These are phyloP conservation scores for Neolentinus lepideus DNA, from an alignment of 1,284 basidiomycete genomes.

Conservation along the genomic window DNA sequence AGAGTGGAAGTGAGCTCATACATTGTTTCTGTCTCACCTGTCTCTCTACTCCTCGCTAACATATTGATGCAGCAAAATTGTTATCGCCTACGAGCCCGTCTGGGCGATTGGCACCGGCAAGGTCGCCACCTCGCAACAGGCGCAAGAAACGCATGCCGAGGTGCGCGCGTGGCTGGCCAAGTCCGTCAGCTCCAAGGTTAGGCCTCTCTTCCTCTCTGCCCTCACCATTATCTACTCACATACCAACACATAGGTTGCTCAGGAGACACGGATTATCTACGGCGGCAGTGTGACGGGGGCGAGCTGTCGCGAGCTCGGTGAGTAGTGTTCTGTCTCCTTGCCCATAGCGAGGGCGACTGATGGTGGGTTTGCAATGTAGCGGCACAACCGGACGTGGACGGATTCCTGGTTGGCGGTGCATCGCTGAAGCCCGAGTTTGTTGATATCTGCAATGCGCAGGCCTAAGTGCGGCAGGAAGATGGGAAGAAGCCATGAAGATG, in stretches of 20 bases:
- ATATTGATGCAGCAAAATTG: constrained; percentile 64
- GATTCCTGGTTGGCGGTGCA: constrained; percentile 98
- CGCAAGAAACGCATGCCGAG: constrained; percentile 87
- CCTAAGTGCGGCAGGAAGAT: constrained; percentile 11
- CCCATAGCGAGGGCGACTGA: not conserved
- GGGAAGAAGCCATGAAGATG: not conserved
- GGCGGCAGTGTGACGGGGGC: constrained; percentile 89
- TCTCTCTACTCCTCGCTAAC: constrained; percentile 1
- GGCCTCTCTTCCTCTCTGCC: no score
- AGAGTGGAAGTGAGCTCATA: constrained; percentile 81
- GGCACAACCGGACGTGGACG: constrained; percentile 82
- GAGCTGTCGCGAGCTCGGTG: constrained; percentile 85
- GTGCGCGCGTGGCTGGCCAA: constrained; percentile 74
- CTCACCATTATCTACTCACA: no score
- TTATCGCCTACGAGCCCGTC: constrained; percentile 94
- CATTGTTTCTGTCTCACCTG: constrained; percentile 1
- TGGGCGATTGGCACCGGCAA: constrained; percentile 99
- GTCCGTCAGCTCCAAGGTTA: not conserved
- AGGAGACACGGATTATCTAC: constrained; percentile 85
- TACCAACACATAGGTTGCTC: constrained; percentile 43
- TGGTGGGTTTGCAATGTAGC: constrained; percentile 33
- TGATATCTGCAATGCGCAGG: constrained; percentile 80
- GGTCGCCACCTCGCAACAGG: constrained; percentile 88
- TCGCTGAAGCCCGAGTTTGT: constrained; percentile 97
- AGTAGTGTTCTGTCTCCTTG: constrained; percentile 19